A percentile compares a stretch with the other conserved stretches of the same genome.
These are phyloP conservation scores for Antarctomyces pellizariae DNA, from an alignment of 495 filamentous ascomycete species.

Conservation along the genomic window DNA sequence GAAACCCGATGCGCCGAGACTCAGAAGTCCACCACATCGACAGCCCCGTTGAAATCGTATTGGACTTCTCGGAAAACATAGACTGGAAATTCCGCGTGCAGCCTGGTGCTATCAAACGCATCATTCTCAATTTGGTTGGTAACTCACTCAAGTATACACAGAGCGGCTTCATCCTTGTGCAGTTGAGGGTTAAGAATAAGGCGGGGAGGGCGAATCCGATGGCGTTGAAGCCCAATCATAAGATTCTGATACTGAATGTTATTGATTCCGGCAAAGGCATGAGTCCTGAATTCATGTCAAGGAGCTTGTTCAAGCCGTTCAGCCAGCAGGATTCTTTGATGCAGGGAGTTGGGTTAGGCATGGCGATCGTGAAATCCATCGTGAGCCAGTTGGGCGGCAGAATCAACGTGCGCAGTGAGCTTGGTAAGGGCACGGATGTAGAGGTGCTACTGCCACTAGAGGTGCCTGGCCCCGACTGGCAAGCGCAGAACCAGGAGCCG, in stretches of 20 bases:
- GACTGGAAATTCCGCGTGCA: conserved; percentile 42
- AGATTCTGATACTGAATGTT: conserved; percentile 5
- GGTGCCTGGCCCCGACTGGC: no score
- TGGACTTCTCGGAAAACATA: conserved; percentile 35
- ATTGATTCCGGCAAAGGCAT: conserved; percentile 27
- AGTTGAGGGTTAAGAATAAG: conserved; percentile 1
- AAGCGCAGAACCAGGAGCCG: no score
- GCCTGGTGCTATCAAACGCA: conserved; percentile 44
- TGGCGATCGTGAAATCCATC: conserved; percentile 38
- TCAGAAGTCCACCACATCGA: no score
- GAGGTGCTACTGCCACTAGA: conserved; percentile 4
- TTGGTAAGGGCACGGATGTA: conserved; percentile 9
- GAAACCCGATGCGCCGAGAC: no score
- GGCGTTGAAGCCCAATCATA: neutral
- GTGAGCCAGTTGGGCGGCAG: conserved; percentile 32
- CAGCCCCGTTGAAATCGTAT: conserved; percentile 29
- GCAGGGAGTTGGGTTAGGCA: conserved; percentile 42
- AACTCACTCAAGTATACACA: conserved; percentile 66
- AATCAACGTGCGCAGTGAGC: conserved; percentile 23
- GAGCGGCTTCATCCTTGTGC: conserved; percentile 37
- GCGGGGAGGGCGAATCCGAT: neutral
- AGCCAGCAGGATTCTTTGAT: conserved; percentile 41
- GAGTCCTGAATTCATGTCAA: conserved; percentile 35
- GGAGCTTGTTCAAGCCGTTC: conserved; percentile 44
- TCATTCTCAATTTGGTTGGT: conserved; percentile 64